Evolutionary conservation across 2,329 filamentous ascomycete genomes (phyloP).

Genomic region (Beauveria asiatica): DNA sequence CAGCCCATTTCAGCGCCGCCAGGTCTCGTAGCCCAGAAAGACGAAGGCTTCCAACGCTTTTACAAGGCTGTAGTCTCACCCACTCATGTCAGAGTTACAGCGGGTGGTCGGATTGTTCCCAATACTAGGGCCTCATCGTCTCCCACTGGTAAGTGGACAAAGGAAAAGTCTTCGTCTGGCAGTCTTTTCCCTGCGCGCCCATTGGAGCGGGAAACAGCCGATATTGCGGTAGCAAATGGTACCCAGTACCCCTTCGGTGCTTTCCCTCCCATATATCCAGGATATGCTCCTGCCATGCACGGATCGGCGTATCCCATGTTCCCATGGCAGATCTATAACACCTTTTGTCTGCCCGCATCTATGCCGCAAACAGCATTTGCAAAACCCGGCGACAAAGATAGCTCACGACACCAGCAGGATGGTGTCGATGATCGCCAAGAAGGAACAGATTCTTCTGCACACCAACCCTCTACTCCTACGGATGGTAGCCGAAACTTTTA

Average conservation of each 20-base stretch:
- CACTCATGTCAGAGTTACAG: constrained; percentile 58
- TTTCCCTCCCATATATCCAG: constrained; percentile 24
- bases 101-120: constrained; percentile 58
- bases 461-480: constrained; percentile 36
- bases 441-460: constrained; percentile 23
- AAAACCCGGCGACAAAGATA: constrained; percentile 16
- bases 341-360: constrained; percentile 19
- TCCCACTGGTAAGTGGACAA: constrained; percentile 42
- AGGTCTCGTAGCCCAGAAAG: constrained; percentile 45
- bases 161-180: constrained; percentile 28
- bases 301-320: constrained; percentile 24
- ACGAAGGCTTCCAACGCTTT: constrained; percentile 59
- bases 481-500: constrained; percentile 37
- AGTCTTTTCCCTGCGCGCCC: constrained; percentile 13
- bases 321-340: constrained; percentile 32
- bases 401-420: constrained; percentile 21
- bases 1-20: constrained; percentile 47
- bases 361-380: constrained; percentile 17
- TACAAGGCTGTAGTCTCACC: constrained; percentile 61
- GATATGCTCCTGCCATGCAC: constrained; percentile 23
- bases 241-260: constrained; percentile 21
- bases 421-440: constrained; percentile 22
- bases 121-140: constrained; percentile 49
- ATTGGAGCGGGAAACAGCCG: constrained; percentile 14
- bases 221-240: constrained; percentile 16